A percentile compares a stretch with the other conserved stretches of the same genome.
Evolutionary conservation across 495 filamentous ascomycete species (phyloP).

Genomic region (Chaetomium cochliodes): DNA sequence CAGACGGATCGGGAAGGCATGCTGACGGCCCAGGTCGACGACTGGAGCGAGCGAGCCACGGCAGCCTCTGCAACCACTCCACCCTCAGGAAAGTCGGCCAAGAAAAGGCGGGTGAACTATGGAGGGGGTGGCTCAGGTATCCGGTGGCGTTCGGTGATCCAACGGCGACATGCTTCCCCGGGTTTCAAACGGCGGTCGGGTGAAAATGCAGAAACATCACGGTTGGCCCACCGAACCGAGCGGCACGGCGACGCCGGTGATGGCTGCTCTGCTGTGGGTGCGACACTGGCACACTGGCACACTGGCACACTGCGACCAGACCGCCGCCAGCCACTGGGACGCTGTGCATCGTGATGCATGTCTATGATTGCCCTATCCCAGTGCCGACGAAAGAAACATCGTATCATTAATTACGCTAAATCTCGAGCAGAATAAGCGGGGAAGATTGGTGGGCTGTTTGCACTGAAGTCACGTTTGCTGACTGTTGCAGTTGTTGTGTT

Average conservation of each 20-base stretch:
- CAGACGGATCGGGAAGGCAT: slow-evolving; percentile 20
- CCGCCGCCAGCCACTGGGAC: background rate
- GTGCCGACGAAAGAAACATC: background rate
- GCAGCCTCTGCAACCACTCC: background rate
- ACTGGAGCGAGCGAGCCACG: background rate
- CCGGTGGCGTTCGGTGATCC: background rate
- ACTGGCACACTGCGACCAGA: too few species aligned
- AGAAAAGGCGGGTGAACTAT: background rate
- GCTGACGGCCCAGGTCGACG: slow-evolving; percentile 1
- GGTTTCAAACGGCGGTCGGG: background rate
- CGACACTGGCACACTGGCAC: too few species aligned
- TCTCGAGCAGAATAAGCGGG: too few species aligned
- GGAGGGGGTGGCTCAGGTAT: background rate
- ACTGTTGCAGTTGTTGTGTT: too few species aligned
- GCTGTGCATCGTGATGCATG: background rate
- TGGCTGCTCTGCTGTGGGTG: background rate
- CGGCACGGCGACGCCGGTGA: slow-evolving; percentile 13
- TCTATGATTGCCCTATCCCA: background rate
- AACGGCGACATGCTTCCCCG: background rate
- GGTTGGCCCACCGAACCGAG: background rate
- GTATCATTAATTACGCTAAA: too few species aligned
- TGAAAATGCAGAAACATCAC: background rate
- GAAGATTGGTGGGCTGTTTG: too few species aligned
- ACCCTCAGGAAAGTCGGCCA: background rate
- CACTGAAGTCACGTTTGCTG: too few species aligned